A percentile compares a stretch with the other conserved stretches of the same genome.
phyloP scores from a whole-genome alignment of 306 rosid genomes.

The Carpinus viminea region DNA sequence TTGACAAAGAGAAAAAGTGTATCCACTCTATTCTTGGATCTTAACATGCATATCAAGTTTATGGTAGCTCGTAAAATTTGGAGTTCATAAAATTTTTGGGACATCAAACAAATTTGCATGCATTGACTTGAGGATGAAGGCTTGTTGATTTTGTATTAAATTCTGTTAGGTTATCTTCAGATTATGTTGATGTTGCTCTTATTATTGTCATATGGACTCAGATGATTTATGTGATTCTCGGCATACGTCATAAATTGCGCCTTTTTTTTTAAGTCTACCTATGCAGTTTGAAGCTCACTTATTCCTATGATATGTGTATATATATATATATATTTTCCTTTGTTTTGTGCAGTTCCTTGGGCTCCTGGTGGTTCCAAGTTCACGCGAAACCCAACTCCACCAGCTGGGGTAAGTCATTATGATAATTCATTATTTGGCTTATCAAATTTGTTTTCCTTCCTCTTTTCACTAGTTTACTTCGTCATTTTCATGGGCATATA shows the following conservation, averaged over 20 bases:
- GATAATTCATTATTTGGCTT: neutral
- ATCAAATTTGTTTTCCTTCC: neutral
- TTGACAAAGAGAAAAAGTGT: neutral
- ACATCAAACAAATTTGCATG: neutral
- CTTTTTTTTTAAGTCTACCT: neutral
- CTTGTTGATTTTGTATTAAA: neutral
- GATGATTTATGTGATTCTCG: neutral
- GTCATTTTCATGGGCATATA: neutral
- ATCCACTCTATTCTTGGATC: neutral
- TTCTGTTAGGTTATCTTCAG: neutral
- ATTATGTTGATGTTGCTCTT: neutral
- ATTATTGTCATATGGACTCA: neutral
- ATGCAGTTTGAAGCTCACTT: slow-evolving; percentile 2
- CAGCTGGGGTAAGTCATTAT: slow-evolving; percentile 72
- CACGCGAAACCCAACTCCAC: slow-evolving; percentile 90
- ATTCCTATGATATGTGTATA: neutral
- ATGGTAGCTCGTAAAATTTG: neutral
- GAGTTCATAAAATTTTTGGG: neutral
- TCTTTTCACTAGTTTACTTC: slow-evolving; percentile 3
- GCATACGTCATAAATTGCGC: neutral
- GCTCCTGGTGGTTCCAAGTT: slow-evolving; percentile 98
- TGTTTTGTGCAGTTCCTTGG: slow-evolving; percentile 80
- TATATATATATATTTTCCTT: neutral
- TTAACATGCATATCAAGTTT: neutral
- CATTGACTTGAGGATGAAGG: neutral